A percentile compares a stretch with the other conserved stretches of the same genome.
phyloP scores from a whole-genome alignment of 305 asterid genomes.

The Fraxinus baroniana region DNA sequence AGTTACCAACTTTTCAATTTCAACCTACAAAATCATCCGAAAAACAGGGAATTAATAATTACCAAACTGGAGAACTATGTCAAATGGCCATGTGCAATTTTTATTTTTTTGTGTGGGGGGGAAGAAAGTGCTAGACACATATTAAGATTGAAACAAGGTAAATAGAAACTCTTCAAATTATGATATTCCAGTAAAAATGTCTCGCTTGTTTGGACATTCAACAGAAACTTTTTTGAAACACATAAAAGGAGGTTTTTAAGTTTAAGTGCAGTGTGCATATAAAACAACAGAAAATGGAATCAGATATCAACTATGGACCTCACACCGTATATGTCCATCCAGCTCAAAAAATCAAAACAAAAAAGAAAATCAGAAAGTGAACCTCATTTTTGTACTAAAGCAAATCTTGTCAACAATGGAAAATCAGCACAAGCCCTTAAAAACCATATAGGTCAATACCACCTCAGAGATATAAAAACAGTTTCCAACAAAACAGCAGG shows the following conservation, averaged over 20 bases:
- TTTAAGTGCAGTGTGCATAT: neutral
- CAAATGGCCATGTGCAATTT: neutral
- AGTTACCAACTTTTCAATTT: conserved; percentile 64
- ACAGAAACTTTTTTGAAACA: neutral
- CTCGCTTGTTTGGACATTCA: neutral
- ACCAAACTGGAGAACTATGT: neutral
- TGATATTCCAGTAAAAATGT: neutral
- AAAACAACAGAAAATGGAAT: neutral
- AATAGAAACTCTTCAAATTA: neutral
- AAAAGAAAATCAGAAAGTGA: neutral
- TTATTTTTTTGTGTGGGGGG: neutral
- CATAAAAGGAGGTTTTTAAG: neutral
- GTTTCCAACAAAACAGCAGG: neutral
- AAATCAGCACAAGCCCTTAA: neutral
- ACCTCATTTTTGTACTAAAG: neutral
- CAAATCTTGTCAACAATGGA: neutral
- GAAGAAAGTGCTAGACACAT: neutral
- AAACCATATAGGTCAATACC: neutral
- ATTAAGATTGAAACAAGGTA: neutral
- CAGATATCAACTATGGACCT: neutral
- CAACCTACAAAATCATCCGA: conserved; percentile 50
- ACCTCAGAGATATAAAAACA: neutral
- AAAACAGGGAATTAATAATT: conserved; percentile 18
- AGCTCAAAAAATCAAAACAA: neutral
- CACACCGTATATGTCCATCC: neutral